These are phyloP conservation scores for Vitrella brassicaformis DNA, from an alignment of 73 alveolate species.

Conservation along the genomic window DNA sequence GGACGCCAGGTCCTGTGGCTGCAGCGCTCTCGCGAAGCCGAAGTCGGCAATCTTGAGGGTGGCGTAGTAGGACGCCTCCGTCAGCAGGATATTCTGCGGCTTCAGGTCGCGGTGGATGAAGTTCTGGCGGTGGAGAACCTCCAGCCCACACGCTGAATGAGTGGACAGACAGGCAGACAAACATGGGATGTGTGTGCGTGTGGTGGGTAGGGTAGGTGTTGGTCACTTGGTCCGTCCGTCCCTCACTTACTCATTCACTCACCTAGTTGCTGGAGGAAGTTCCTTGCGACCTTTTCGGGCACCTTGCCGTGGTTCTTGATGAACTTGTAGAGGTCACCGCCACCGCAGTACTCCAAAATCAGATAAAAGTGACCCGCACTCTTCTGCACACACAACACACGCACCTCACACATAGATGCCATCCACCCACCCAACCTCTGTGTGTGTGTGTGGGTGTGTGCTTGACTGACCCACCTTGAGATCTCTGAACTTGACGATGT, in stretches of 20 bases:
- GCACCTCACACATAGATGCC: neutral
- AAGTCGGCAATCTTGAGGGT: conserved; percentile 78
- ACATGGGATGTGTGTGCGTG: too few species aligned
- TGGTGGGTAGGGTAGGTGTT: too few species aligned
- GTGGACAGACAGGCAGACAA: neutral
- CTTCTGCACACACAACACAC: conserved; percentile 16
- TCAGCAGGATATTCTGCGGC: conserved; percentile 30
- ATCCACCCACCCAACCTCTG: neutral
- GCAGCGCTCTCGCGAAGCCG: conserved; percentile 73
- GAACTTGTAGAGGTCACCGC: conserved; percentile 68
- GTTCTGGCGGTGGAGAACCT: conserved; percentile 44
- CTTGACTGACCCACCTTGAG: neutral
- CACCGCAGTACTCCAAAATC: conserved; percentile 79
- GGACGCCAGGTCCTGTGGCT: conserved; percentile 44
- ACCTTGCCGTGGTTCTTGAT: conserved; percentile 24
- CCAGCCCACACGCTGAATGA: neutral
- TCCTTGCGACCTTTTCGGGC: conserved; percentile 8
- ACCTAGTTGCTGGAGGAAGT: neutral
- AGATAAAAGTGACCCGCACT: conserved; percentile 64
- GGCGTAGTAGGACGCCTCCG: conserved; percentile 13
- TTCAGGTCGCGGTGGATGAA: conserved; percentile 33
- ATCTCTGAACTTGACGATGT: conserved; percentile 38
- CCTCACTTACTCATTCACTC: neutral
- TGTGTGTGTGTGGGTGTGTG: neutral
- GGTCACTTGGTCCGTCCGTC: neutral